These are phyloP conservation scores for Flaveria floridana DNA, from an alignment of 140 eudicot species.

Conservation along the genomic window DNA sequence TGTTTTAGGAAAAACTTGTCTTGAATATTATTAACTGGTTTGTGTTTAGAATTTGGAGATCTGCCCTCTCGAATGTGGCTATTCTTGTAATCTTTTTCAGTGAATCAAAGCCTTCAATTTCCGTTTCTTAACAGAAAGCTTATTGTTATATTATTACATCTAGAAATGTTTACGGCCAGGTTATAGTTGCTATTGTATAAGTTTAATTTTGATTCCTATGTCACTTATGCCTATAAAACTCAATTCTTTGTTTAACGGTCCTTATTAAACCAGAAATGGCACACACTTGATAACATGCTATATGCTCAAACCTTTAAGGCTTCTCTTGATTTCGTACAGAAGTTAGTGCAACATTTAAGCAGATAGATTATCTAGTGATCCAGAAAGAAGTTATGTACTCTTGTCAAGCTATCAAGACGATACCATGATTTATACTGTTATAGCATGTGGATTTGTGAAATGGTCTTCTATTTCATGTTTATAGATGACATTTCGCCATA, in stretches of 20 bases:
- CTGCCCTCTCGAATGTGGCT: no score
- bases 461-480: neutral
- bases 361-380: neutral
- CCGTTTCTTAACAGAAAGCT: neutral
- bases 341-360: neutral
- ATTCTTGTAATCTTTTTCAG: no score
- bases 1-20: no score
- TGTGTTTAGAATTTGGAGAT: no score
- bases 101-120: no score
- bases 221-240: neutral
- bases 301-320: neutral
- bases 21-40: no score
- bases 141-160: neutral
- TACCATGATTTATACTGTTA: neutral
- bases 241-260: neutral
- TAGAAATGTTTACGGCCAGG: neutral
- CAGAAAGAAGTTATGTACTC: neutral
- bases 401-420: neutral
- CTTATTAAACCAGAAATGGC: neutral
- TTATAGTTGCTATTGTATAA: constrained; percentile 4
- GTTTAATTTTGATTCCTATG: neutral
- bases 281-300: neutral
- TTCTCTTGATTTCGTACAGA: neutral
- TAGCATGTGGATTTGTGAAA: constrained; percentile 1
- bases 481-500: neutral